Conservation (phyloP, 441 rosid genomes). For the Geranium incanum region DNA sequence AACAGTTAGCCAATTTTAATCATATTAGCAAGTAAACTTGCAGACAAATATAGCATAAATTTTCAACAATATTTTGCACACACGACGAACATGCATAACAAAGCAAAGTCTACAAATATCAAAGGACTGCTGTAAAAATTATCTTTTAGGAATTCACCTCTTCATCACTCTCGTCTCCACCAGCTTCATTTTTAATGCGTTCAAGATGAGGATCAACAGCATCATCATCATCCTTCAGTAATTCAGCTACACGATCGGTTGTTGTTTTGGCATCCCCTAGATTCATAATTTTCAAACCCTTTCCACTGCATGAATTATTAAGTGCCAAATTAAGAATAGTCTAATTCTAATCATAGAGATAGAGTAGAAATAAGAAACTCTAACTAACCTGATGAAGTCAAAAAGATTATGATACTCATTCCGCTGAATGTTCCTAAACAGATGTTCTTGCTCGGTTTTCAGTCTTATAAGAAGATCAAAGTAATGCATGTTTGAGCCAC, state of each 20-base stretch:
- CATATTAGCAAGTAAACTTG: neutral
- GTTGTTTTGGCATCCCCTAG: slow-evolving; percentile 49
- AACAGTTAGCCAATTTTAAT: slow-evolving; percentile 16
- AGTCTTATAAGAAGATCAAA: slow-evolving; percentile 90
- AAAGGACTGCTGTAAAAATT: neutral
- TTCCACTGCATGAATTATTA: slow-evolving; percentile 41
- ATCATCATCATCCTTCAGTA: slow-evolving; percentile 72
- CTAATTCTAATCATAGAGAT: neutral
- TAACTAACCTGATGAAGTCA: slow-evolving; percentile 66
- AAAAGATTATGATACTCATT: slow-evolving; percentile 89
- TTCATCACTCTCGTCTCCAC: slow-evolving; percentile 87
- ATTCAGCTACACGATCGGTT: slow-evolving; percentile 61
- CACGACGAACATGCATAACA: neutral
- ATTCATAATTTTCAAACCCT: slow-evolving; percentile 90
- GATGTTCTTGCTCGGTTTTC: slow-evolving; percentile 91
- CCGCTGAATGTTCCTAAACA: slow-evolving; percentile 89
- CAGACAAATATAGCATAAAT: neutral
- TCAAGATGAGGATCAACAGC: slow-evolving; percentile 91
- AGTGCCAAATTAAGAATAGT: slow-evolving; percentile 13
- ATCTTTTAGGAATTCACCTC: slow-evolving; percentile 41
- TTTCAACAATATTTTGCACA: neutral
- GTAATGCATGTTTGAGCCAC: slow-evolving; percentile 98
- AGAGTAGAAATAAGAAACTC: slow-evolving; percentile 8
- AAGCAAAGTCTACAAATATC: neutral
- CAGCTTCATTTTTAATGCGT: slow-evolving; percentile 77